These are phyloP conservation scores for Aschersonia sp. DNA, from an alignment of 2,329 filamentous ascomycete genomes.

Conservation along the genomic window DNA sequence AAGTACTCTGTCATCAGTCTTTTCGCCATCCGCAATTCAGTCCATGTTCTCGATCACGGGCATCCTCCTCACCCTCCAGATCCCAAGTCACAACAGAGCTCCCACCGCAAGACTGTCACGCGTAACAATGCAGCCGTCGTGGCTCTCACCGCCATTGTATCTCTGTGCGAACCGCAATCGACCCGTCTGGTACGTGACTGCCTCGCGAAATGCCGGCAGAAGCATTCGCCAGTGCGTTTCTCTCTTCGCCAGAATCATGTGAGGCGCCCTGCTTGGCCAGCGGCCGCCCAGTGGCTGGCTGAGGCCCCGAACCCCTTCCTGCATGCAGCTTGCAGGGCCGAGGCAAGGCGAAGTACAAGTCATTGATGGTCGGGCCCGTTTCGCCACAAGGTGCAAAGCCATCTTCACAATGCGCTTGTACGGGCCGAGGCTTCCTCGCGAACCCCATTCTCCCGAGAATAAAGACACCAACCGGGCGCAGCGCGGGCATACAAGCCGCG, in stretches of 20 bases:
- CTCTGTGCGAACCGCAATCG: neutral
- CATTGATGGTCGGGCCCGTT: neutral
- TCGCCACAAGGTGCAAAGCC: too few relatives aligned
- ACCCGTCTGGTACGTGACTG: neutral
- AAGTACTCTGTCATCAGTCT: too few relatives aligned
- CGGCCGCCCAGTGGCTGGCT: neutral
- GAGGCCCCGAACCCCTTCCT: neutral
- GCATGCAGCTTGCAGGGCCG: neutral
- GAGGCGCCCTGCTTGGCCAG: neutral
- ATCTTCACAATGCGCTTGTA: neutral
- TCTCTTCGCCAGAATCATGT: neutral
- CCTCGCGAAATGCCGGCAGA: neutral
- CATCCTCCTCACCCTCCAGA: too few relatives aligned
- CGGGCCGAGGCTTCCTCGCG: neutral
- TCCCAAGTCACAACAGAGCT: too few relatives aligned
- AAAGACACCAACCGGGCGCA: neutral
- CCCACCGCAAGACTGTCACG: too few relatives aligned
- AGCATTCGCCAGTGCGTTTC: neutral
- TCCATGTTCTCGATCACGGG: too few relatives aligned
- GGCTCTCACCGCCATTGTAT: neutral
- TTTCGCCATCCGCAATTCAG: too few relatives aligned
- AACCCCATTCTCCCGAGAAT: neutral
- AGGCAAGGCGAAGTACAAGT: neutral
- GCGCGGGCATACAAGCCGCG: neutral
- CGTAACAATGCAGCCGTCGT: too few relatives aligned